Base-by-base conservation (phyloP, 2,329 filamentous ascomycete species). In the Byssochlamys sp. region DNA sequence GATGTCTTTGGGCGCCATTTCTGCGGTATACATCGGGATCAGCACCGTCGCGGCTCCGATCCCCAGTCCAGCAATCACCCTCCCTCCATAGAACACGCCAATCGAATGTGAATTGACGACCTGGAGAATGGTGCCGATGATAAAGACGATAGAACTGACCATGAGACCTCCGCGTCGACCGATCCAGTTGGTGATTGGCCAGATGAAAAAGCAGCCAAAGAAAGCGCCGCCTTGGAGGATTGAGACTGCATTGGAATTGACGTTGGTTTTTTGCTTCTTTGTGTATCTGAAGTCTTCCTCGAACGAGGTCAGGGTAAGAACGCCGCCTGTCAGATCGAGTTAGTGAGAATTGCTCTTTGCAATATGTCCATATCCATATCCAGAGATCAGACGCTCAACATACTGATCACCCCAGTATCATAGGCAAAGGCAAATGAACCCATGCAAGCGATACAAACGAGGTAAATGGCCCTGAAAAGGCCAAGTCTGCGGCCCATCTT, bases 221-320 rank as follows among this genome's bases (percentile, higher is more conserved):
- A 81, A 82, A 39, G 77, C 77, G 25, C 78, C 78, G 1, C 77
- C 75, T 55, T 80, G 77, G 6, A 80, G 75, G 3, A 81, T 73
- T 0, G 74, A 74, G 24, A 80, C 77, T 35, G 77, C 75, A 53
- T 80, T 76, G 3, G 77, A 77, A 58, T 75, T 78, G 60, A 76
- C 67, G 2, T 67, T 70, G 0, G 75, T 77, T 55, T 72, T 68
- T 54, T 76, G 66, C 6, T 67, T 64, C n/a, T 67, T 67, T 24
- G 67, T 67, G 58, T 73, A 76, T 14, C 65, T 60, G 59, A 75
- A 77, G 59, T 77, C 74, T 31, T 66, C 60, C 49, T 76, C 64
- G 61, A 77, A 79, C 3, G 75, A 75, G 28, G 65, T 56, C 11
- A 79, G 65, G 1, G 76, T 77, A 53, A 80, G 69, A 28, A 79